Evolutionary conservation across 805 yeast species (phyloP), one percentile per base, ranked within the genome.

Genomic region (Candida silvicultrix): DNA sequence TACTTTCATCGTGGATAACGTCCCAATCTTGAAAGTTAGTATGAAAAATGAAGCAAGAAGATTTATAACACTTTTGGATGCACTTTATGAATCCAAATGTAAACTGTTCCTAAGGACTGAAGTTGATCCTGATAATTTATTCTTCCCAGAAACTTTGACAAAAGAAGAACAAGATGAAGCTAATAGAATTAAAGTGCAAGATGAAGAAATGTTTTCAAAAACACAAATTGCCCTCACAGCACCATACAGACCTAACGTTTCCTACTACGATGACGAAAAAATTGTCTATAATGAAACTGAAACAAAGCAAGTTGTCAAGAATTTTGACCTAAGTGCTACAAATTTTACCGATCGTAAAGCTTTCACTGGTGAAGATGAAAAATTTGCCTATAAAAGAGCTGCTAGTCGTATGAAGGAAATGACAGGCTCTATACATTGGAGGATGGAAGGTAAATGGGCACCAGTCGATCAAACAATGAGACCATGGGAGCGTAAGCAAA

Each of bases 341-440:
- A 68, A 78, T 53, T 79, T 70, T 52, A 68, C 74, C 14, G 70
- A 80, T 43, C 59, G 73, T 18, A 66, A 69, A 11, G 78, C 80
- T 10, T 84, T 83, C 54, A 83, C 89, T 0, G 90, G 90, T 21
- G 88, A 84, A 54, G 90, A 83, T 62, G 90, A 84, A 57, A 74
- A 73, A 64, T 83, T 83, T 63, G 89, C 90, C 3, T 83, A 75
- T 55, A 79, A 78, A 50, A 65, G 90, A 52, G 89, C 90, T 0
- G 81, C 83, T 1, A 78, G 83, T 54, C 65, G 90, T 51, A 70
- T 84, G 34, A 69, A 70, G 44, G 84, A 79, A 52, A 79, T 79
- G 83, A 73, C 77, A 4, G 70, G 73, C 1, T 74, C 80, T 0
- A 66, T 62, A 32, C 44, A 58, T 28, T 83, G 87, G 84, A 71